These are phyloP conservation scores for Trichosporon ovoides DNA, from an alignment of 1,284 basidiomycete species.

Conservation along the genomic window DNA sequence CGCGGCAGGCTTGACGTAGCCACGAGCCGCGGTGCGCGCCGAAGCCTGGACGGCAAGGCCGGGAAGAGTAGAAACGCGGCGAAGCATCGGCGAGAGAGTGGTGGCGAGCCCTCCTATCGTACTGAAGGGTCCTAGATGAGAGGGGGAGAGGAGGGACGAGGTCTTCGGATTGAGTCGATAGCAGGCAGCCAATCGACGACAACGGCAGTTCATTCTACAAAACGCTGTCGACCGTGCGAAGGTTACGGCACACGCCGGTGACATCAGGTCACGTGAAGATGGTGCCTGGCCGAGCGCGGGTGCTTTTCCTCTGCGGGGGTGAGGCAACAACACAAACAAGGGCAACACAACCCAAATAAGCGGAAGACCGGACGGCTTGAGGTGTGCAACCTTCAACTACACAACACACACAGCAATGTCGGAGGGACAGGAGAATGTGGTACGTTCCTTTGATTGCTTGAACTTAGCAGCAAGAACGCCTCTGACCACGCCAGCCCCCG, in stretches of 20 bases:
- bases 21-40: constrained; percentile 16
- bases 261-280: background rate
- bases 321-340: constrained; percentile 5
- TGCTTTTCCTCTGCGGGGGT: constrained; percentile 7
- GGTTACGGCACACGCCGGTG: background rate
- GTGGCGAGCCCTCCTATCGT: constrained; percentile 14
- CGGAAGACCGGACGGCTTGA: background rate
- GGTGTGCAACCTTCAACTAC: constrained; percentile 6
- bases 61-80: constrained; percentile 27
- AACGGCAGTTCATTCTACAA: background rate
- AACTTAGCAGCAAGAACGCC: background rate
- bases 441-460: constrained; percentile 9
- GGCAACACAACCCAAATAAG: constrained; percentile 10
- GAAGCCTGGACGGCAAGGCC: constrained; percentile 19
- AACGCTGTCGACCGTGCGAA: background rate
- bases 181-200: constrained; percentile 4
- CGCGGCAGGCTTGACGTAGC: constrained; percentile 29
- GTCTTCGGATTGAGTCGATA: constrained; percentile 6
- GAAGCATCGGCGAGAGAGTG: constrained; percentile 28
- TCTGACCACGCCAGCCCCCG: constrained; percentile 10
- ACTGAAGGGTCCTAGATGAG: constrained; percentile 3
- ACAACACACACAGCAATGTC: constrained; percentile 24
- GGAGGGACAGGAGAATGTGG: constrained; percentile 35
- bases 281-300: constrained; percentile 4
- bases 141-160: background rate